These are phyloP conservation scores for Malassezia psittaci DNA, from an alignment of 1,284 basidiomycete genomes.

Conservation along the genomic window DNA sequence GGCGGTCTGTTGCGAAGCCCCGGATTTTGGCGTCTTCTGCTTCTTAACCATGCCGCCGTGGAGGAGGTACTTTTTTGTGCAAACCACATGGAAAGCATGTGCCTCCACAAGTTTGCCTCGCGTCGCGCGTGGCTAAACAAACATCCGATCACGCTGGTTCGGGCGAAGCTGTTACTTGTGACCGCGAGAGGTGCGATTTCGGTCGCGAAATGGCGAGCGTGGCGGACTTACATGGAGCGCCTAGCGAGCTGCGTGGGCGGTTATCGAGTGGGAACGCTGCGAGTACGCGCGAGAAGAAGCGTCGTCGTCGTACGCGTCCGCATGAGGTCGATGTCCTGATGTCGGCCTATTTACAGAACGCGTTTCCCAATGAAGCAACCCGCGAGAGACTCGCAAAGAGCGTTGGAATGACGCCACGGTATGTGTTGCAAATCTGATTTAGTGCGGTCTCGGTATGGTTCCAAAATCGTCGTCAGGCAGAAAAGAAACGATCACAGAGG, in stretches of 20 bases:
- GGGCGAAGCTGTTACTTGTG: not conserved
- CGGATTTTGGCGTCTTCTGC: not conserved
- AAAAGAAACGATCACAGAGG: conserved; percentile 41
- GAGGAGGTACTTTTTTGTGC: conserved; percentile 3
- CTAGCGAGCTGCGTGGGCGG: not conserved
- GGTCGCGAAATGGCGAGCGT: not conserved
- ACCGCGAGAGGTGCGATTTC: not conserved
- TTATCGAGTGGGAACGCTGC: conserved; percentile 1
- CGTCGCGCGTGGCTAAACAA: conserved; percentile 11
- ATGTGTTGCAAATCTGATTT: conserved; percentile 16
- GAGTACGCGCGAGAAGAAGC: conserved; percentile 11
- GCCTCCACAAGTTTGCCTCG: conserved; percentile 3
- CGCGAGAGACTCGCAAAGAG: conserved; percentile 30
- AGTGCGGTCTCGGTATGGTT: conserved; percentile 41
- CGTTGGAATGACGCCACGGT: conserved; percentile 38
- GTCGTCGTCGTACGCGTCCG: conserved; percentile 32
- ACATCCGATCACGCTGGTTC: conserved; percentile 4
- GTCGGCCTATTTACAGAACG: conserved; percentile 31
- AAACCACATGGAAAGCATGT: conserved; percentile 4
- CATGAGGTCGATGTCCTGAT: conserved; percentile 36
- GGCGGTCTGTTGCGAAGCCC: not conserved
- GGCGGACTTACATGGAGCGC: not conserved
- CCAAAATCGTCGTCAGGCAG: conserved; percentile 43
- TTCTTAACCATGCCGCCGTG: conserved; percentile 5
- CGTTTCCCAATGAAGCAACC: conserved; percentile 37